Percentiles rank a stretch among this genome's conserved stretches.
These are phyloP conservation scores for Rhizophora apiculata DNA, from an alignment of 345 rosid genomes.

Conservation along the genomic window DNA sequence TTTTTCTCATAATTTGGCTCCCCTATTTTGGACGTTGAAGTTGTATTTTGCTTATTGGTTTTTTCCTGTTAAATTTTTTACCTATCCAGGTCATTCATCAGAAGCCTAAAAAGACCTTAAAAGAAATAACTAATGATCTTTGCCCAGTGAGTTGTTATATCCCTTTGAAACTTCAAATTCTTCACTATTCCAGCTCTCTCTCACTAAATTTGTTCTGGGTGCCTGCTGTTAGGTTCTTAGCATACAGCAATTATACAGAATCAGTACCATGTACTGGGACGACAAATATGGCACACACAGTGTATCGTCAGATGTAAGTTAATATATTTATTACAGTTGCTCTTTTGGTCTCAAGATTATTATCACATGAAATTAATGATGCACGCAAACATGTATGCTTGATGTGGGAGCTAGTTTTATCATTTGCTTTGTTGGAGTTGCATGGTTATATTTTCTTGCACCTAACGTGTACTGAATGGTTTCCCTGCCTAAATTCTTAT, in stretches of 20 bases:
- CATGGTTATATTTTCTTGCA: no score
- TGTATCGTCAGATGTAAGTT: conserved; percentile 81
- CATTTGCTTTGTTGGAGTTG: no score
- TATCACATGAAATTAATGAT: no score
- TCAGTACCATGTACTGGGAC: conserved; percentile 98
- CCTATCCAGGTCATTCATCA: conserved; percentile 77
- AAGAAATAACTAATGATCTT: conserved; percentile 82
- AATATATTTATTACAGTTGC: not conserved
- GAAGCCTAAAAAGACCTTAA: conserved; percentile 78
- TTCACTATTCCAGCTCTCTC: not conserved
- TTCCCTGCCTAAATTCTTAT: no score
- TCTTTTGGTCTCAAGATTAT: not conserved
- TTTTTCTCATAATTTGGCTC: not conserved
- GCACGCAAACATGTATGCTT: no score
- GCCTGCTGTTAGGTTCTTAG: conserved; percentile 65
- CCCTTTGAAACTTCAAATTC: not conserved
- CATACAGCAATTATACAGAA: conserved; percentile 90
- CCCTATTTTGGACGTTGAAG: not conserved
- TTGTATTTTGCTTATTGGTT: not conserved
- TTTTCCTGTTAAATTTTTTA: conserved; percentile 1
- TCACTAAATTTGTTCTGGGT: conserved; percentile 1
- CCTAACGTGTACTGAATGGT: no score
- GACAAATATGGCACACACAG: conserved; percentile 92
- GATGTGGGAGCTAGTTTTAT: no score
- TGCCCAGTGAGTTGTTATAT: conserved; percentile 54